Base-by-base conservation (phyloP, 768 basidiomycete species). In the Peribolospora baueri region DNA sequence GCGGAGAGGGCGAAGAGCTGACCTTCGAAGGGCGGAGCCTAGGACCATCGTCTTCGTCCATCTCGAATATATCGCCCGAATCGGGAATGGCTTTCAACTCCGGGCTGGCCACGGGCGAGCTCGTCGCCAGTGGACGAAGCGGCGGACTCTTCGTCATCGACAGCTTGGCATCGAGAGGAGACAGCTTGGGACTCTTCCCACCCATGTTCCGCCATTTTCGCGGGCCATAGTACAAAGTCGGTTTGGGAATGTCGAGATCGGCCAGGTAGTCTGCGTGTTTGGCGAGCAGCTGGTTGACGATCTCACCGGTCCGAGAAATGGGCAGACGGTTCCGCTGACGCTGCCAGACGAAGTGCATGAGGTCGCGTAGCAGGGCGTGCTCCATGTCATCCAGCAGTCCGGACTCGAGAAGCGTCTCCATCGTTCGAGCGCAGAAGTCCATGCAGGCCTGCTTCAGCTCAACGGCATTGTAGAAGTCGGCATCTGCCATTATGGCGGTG, bases 391-490 rank as follows among this genome's bases (percentile, higher is more conserved):
- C 83, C 36, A 98, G 74, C 61, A 90, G 74, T 13, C 75, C 75
- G 42, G 72, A 72, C 63, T 95, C 87, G 14, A 98, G 74, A 51
- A 93, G 73, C 0, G 79, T 77, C 66, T 98, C 93, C 70, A 91
- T 71, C 63, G 86, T 90, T 56, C 76, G 75, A 2, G 76, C 69
- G 62, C 93, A 80, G 66, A 86, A 95, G 37, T 65, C 72, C 75
- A 66, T 86, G 77, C 42, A 95, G 68, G 56, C 79, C 41, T 76
- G 73, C 25, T 78, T 73, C 47, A 98, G 76, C 2, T 76, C 74
- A 10, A 66, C 62, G 6, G 81, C 83, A 59, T 84, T 76, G 68
- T 78, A 82, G 64, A 82, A 76, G 0, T 78, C 75, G 0, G 90
- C 88, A 47, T 91, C 86, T 40, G 77, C 69, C 39, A 93, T 78